phyloP scores from a whole-genome alignment of 768 basidiomycete species.

The Rhizopogon rudus region DNA sequence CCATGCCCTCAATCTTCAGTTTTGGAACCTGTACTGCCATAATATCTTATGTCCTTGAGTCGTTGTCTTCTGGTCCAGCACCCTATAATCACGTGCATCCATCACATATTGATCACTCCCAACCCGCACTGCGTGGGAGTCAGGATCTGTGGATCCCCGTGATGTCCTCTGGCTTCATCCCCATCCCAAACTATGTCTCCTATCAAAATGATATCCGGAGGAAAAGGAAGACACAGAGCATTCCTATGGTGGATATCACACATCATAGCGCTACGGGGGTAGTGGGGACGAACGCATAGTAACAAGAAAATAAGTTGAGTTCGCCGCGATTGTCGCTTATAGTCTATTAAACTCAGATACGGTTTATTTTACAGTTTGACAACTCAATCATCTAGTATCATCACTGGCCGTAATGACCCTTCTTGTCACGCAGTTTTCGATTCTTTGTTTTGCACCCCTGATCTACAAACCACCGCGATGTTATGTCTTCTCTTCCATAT shows the following conservation, averaged over 20 bases:
- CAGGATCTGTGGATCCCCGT: constrained; percentile 3
- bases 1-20: neutral
- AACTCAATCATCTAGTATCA: neutral
- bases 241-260: neutral
- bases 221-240: neutral
- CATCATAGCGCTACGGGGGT: neutral
- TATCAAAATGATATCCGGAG: neutral
- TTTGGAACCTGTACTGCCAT: neutral
- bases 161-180: neutral
- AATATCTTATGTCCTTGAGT: neutral
- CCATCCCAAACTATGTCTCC: neutral
- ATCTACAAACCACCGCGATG: neutral
- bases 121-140: neutral
- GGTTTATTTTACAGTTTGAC: neutral
- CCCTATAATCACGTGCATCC: constrained; percentile 2
- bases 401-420: neutral
- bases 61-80: neutral
- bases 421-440: neutral
- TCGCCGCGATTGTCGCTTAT: neutral
- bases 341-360: neutral
- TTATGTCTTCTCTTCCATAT: neutral
- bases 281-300: no score
- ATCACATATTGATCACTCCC: neutral
- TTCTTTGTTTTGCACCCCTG: no score
- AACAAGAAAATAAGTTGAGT: neutral